Conservation (phyloP, 2,329 filamentous ascomycete species). For the Paracoccidioides lutzii region DNA sequence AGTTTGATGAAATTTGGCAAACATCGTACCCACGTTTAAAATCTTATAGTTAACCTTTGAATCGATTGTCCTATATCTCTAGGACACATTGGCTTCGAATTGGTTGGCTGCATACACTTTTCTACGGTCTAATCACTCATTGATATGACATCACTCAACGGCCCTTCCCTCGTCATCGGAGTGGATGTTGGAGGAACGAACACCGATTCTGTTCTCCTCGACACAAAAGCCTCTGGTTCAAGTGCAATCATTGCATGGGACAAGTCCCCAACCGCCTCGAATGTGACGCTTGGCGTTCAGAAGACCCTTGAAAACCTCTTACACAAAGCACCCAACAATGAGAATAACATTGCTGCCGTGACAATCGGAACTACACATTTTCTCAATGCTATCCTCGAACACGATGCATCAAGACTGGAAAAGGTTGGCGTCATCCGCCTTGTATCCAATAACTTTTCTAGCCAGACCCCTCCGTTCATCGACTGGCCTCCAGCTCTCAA, state of each 20-base stretch:
- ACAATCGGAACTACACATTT: constrained; percentile 40
- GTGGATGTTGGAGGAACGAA: constrained; percentile 30
- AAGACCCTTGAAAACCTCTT: constrained; percentile 35
- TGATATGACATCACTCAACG: neutral
- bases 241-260: constrained; percentile 33
- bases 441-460: neutral
- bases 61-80: too few relatives aligned
- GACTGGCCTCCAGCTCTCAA: constrained; percentile 33
- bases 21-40: too few relatives aligned
- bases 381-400: constrained; percentile 38
- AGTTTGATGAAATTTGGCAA: too few relatives aligned
- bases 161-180: constrained; percentile 20
- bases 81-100: too few relatives aligned
- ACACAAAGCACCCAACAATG: constrained; percentile 25
- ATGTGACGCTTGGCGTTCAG: constrained; percentile 40
- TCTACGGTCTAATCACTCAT: neutral
- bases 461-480: constrained; percentile 32
- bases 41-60: too few relatives aligned
- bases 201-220: constrained; percentile 35
- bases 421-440: constrained; percentile 37
- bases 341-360: constrained; percentile 33
- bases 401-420: constrained; percentile 31
- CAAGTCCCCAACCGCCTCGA: constrained; percentile 39
- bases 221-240: constrained; percentile 23
- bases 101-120: too few relatives aligned